Base-by-base conservation (phyloP, 108 stramenopile genomes). In the Chaetoceros tenuissimus region DNA sequence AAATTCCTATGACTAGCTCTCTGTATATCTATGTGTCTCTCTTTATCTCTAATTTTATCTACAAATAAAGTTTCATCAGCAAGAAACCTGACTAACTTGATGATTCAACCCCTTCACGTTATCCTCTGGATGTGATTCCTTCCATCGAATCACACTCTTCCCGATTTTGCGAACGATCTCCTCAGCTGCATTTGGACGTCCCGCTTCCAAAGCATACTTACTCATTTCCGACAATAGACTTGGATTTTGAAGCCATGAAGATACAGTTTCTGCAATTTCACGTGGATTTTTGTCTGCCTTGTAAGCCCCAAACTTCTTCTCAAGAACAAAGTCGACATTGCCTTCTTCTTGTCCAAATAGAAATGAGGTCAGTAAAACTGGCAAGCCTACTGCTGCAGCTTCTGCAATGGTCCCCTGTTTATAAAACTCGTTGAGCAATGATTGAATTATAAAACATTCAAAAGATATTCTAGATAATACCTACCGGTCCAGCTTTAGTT, bases 351-450 rank as follows among this genome's bases (percentile, higher is more conserved):
- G 73, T 51, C 73, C 73, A 1, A 85, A 85, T 5, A 74, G 58
- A 45, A 69, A 89, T 31, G 64, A 62, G 13, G 80, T 80, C 7
- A 89, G 81, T 74, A 89, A 70, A 18, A 87, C 61, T 1, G 87
- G 87, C 1, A 89, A 69, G 5, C 83, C 84, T 18, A 82, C 50
- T 20, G 77, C 53, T 20, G 77, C 78, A 5, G 88, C 85, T 60
- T 90, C 88, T 23, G 85, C 88, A 49, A 90, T 90, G 16, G 85
- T 90, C n/a, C 88, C 88, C n/a, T n/a, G n/a, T n/a, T n/a, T n/a
- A n/a, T n/a, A n/a, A n/a, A n/a, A n/a, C n/a, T n/a, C n/a, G n/a
- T n/a, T n/a, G n/a, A n/a, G n/a, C n/a, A n/a, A n/a, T n/a, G n/a
- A n/a, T n/a, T n/a, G n/a, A n/a, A n/a, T n/a, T n/a, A n/a, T n/a